Base-by-base conservation (phyloP, 2,329 filamentous ascomycete species). In the Pyrenophora seminiperda region DNA sequence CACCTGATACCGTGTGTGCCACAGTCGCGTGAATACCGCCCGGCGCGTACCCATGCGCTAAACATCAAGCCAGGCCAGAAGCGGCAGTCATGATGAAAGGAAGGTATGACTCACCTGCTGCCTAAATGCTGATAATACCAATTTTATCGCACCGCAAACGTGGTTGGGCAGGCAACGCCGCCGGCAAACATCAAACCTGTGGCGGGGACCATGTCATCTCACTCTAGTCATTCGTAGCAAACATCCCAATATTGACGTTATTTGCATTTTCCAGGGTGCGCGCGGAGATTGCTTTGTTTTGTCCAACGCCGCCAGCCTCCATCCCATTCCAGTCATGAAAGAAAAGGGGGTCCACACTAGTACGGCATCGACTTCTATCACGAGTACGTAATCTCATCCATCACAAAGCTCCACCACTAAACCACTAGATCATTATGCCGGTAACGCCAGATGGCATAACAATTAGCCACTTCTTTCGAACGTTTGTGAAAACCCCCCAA, bases 1-100 rank as follows among this genome's bases (percentile, higher is more conserved):
- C 65, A 64, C 63, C 61, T 67, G 65, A 66, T 53, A 63, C 41
- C 65, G 67, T 63, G 67, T 63, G 41, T 33, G 39, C 39, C 44
- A n/a, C 47, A 47, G 50, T 52, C 56, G 54, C 54, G 31, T 49
- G n/a, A 36, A 47, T 20, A 27, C 24, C 24, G 10, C 24, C 24
- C 50, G 54, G 52, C 50, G 50, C 53, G 53, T 54, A 33, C 14
- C 30, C 22, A 22, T 10, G 13, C 5, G n/a, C 34, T 24, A 47
- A 47, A 47, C 33, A 47, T 56, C 42, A 47, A 47, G 45, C 38
- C 47, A 41, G 48, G 42, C 53, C 47, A 58, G 48, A 48, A 40
- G 50, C 22, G 33, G 32, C 46, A 17, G 20, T 37, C 17, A 54
- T 56, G 44, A 44, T 47, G 33, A 33, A 47, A 24, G 45, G 22